phyloP scores from a whole-genome alignment of 1,284 basidiomycete species.

The Thecaphora thlaspeos region DNA sequence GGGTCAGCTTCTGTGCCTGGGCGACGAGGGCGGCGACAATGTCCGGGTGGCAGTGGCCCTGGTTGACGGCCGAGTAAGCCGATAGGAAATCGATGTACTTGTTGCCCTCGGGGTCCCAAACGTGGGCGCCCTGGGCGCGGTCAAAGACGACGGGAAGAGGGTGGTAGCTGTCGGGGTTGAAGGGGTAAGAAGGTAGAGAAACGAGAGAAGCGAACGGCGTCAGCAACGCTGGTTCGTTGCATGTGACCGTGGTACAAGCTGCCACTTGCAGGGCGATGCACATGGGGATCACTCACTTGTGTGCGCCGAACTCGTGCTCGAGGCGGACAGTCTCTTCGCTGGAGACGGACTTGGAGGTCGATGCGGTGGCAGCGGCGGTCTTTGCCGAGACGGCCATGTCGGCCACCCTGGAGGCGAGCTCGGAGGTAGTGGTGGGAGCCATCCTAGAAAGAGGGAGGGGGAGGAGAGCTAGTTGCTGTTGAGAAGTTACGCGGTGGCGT shows the following conservation, averaged over 20 bases:
- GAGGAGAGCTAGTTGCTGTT: no score
- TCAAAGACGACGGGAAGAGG: slow-evolving; percentile 94
- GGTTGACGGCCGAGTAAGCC: slow-evolving; percentile 81
- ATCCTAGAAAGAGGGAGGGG: no score
- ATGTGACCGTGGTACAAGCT: no score
- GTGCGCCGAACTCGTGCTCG: slow-evolving; percentile 79
- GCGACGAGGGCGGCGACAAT: slow-evolving; percentile 78
- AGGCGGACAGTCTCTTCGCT: slow-evolving; percentile 72
- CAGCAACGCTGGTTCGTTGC: no score
- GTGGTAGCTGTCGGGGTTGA: slow-evolving; percentile 73
- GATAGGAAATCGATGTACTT: slow-evolving; percentile 73
- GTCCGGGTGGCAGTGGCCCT: slow-evolving; percentile 92
- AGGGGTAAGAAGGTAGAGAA: slow-evolving; percentile 15
- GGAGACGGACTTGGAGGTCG: slow-evolving; percentile 31
- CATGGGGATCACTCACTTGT: slow-evolving; percentile 67
- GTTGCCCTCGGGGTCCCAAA: slow-evolving; percentile 89
- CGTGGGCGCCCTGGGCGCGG: slow-evolving; percentile 81
- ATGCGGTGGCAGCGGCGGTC: slow-evolving; percentile 20
- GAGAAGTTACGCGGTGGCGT: no score
- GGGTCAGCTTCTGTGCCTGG: slow-evolving; percentile 85
- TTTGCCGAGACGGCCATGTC: slow-evolving; percentile 25
- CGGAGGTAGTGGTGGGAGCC: slow-evolving; percentile 38
- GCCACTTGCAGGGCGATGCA: slow-evolving; percentile 1
- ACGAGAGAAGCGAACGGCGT: slow-evolving; percentile 10
- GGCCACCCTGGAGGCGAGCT: slow-evolving; percentile 13